Base-by-base conservation (phyloP, 139 green algal species). In the Chloropicon primus region DNA sequence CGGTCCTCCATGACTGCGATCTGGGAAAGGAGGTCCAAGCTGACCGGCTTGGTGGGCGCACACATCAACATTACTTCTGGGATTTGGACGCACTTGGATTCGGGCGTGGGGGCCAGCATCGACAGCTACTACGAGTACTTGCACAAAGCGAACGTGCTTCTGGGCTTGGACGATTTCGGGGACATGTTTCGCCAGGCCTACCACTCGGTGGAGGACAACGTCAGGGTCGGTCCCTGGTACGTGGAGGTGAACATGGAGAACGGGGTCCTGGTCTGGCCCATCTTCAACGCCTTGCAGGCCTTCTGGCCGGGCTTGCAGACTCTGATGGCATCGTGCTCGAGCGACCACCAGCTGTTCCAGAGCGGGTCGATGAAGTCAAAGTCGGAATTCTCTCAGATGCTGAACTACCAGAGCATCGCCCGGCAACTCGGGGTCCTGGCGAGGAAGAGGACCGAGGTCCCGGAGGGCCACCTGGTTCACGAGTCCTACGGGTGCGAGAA, bases 71-170 rank as follows among this genome's bases (percentile, higher is more conserved):
- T 92, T 21, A 83, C 84, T 79, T 85, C 54, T n/a, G 81, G 81
- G 0, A 54, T 78, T 0, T 98, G 93, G 93, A 81, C 85, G 54
- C 83, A 86, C 24, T 74, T 72, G 17, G 88, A 92, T 53, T 79
- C 84, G 27, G 90, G 86, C 27, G 89, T 97, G 21, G 92, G 92
- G 1, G 87, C 91, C 3, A 90, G 89, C n/a, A 84, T 84, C 1
- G 92, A 97, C 85, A 91, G 82, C 0, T 95, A 91, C 80, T 96
- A 94, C 74, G 92, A 97, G 80, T 97, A 97, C 83, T 83, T 97
- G 53, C 85, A 94, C n/a, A 96, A 96, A 83, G 88, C 86, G 22
- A 94, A 93, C 83, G 80, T 96, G 2, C 78, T 91, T 53, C 93
- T 95, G 87, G 91, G 91, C 21, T 82, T 94, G 2, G n/a, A 74